Evolutionary conservation across 345 rosid genomes (phyloP), one percentile per base, ranked within the genome.

Genomic region (Brassica rapa): DNA sequence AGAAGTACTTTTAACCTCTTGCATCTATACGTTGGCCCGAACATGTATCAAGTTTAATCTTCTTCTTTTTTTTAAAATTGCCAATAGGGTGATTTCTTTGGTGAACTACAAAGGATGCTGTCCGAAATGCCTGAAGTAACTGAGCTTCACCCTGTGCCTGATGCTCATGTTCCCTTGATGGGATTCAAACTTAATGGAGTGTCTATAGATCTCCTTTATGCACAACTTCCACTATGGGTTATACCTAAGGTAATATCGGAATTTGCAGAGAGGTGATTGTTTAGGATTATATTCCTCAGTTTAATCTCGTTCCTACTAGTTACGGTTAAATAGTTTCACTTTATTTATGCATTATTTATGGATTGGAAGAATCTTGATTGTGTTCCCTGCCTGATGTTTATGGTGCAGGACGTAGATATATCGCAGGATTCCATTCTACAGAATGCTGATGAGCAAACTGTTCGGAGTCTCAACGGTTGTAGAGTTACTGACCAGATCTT

Each of bases 401-500:
- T 84, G 81, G n/a, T 55, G 49, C 89, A 95, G 99, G 96, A 95
- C 86, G 81, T 95, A 51, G 99, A 93, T 75, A 72, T 95, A 80
- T 93, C 96, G 15, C 97, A 93, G 80, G 99, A 91, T 76, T 88
- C 97, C 30, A 90, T 93, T 68, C 82, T 95, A 75, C 98, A 93
- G 77, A 93, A 88, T 83, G 85, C 93, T 14, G 99, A 95, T 84
- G 98, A 93, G 37, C 96, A 91, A 86, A 91, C 98, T 69, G 98
- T 95, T 80, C 96, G 94, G 71, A 95, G 99, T 82, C 98, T 95
- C 73, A 95, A 95, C 68, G 99, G 99, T 57, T 95, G 99, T 85
- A 87, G 99, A 86, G 98, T 95, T 46, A 95, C 99, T 79, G 99
- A 95, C 89, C 99, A 93, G 72, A 91, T 95, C 86, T 82, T 95